These are phyloP conservation scores for Fusarium nodosum DNA, from an alignment of 2,329 filamentous ascomycete species.

Conservation along the genomic window DNA sequence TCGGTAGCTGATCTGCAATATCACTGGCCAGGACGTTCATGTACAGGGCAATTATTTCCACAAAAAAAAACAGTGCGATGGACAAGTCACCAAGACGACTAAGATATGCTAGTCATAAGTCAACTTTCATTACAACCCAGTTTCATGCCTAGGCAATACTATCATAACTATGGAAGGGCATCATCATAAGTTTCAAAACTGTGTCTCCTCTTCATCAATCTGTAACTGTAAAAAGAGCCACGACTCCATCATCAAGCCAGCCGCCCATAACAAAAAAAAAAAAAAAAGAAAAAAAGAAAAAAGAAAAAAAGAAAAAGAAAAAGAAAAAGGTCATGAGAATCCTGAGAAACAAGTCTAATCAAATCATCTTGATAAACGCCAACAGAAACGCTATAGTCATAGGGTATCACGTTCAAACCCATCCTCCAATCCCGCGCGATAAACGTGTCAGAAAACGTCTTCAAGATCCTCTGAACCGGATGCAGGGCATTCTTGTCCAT, in stretches of 20 bases:
- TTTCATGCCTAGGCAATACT: conserved; percentile 19
- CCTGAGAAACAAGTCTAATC: conserved; percentile 45
- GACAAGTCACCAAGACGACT: background rate
- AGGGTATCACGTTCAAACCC: conserved; percentile 49
- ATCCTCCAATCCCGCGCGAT: conserved; percentile 34
- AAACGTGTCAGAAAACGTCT: conserved; percentile 30
- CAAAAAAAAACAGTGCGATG: too few species aligned
- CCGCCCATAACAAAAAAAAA: conserved; percentile 19
- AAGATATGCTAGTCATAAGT: conserved; percentile 4
- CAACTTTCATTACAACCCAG: conserved; percentile 33
- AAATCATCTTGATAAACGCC: conserved; percentile 37
- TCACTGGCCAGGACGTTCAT: too few species aligned
- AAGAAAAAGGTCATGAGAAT: conserved; percentile 34
- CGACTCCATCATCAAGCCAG: conserved; percentile 41
- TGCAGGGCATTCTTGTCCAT: conserved; percentile 33
- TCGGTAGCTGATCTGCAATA: too few species aligned
- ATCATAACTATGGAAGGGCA: conserved; percentile 22
- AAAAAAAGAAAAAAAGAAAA: conserved; percentile 25
- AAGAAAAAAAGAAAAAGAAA: conserved; percentile 22
- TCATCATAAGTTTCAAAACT: conserved; percentile 34
- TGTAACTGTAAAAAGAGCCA: conserved; percentile 45
- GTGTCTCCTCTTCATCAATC: conserved; percentile 39
- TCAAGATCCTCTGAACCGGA: conserved; percentile 26
- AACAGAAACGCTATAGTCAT: conserved; percentile 36
- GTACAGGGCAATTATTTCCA: too few species aligned